These are phyloP conservation scores for Mortierella sp. DNA, from an alignment of 371 early-diverging fungal genomes.

Conservation along the genomic window DNA sequence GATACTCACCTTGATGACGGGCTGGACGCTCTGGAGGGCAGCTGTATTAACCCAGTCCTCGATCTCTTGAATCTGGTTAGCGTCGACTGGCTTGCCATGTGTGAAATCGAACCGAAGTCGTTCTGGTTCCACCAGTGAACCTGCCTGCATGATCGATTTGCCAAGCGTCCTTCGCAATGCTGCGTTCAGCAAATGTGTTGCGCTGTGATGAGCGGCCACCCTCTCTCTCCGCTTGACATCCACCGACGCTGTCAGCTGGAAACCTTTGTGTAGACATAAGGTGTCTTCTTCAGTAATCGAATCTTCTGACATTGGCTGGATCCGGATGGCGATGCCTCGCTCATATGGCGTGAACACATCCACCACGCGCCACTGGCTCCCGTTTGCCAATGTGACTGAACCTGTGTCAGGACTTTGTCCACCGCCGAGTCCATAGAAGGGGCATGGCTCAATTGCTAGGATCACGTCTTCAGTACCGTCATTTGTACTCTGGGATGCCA, in stretches of 20 bases:
- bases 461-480: slow-evolving; percentile 57
- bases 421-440: slow-evolving; percentile 81
- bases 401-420: slow-evolving; percentile 80
- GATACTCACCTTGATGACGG: slow-evolving; percentile 55
- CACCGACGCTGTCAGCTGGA: slow-evolving; percentile 56
- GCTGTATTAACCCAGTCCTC: slow-evolving; percentile 72
- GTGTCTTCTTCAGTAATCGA: slow-evolving; percentile 50
- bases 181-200: slow-evolving; percentile 80
- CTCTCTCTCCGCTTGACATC: slow-evolving; percentile 68
- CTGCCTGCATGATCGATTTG: slow-evolving; percentile 76
- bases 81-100: slow-evolving; percentile 65
- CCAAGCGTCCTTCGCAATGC: slow-evolving; percentile 71
- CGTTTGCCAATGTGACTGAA: slow-evolving; percentile 57
- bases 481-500: slow-evolving; percentile 59
- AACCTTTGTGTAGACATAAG: slow-evolving; percentile 55
- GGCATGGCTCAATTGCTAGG: slow-evolving; percentile 75
- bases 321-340: slow-evolving; percentile 51
- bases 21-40: slow-evolving; percentile 55
- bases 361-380: slow-evolving; percentile 59
- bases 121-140: slow-evolving; percentile 73
- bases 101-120: slow-evolving; percentile 82
- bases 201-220: slow-evolving; percentile 79
- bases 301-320: slow-evolving; percentile 32
- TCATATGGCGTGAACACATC: slow-evolving; percentile 71
- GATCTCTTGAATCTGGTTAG: slow-evolving; percentile 61